phyloP scores from a whole-genome alignment of 2,329 filamentous ascomycete genomes.

The Aspergillus uvarum region DNA sequence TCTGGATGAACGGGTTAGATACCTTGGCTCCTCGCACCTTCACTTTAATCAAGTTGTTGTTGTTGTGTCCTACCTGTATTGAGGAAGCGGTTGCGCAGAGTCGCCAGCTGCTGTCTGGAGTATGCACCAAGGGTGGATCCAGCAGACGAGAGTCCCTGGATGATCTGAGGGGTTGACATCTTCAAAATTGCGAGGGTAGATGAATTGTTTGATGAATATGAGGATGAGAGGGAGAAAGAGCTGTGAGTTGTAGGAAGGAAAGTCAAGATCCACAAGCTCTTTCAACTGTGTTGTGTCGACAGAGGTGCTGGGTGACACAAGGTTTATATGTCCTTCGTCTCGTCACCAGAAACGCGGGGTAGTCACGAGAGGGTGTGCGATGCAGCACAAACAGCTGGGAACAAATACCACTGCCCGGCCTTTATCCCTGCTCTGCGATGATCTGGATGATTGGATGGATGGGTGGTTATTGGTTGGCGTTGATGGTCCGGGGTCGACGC shows the following conservation, averaged over 20 bases:
- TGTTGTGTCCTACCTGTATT: conserved; percentile 18
- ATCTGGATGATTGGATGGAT: conserved; percentile 8
- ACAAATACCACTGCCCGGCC: not conserved
- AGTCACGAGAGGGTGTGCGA: conserved; percentile 18
- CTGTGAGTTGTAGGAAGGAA: conserved; percentile 1
- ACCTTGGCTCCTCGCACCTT: not conserved
- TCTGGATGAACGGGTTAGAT: conserved; percentile 15
- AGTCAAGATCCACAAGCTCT: not conserved
- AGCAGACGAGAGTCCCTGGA: conserved; percentile 22
- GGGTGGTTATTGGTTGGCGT: conserved; percentile 12
- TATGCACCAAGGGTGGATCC: conserved; percentile 18
- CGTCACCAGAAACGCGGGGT: conserved; percentile 22
- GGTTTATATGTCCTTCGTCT: conserved; percentile 19
- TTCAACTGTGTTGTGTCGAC: not conserved
- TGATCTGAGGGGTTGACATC: conserved; percentile 23
- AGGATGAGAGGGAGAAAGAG: not conserved
- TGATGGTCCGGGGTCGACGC: not conserved
- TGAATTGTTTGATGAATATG: not conserved
- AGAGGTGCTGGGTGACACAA: conserved; percentile 11
- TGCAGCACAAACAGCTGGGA: conserved; percentile 4
- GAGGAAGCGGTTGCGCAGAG: conserved; percentile 21
- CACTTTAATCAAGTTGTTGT: not conserved
- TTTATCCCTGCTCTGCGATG: conserved; percentile 7
- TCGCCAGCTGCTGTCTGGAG: conserved; percentile 19
- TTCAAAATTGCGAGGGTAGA: not conserved